Conservation (phyloP, 2,329 filamentous ascomycete genomes). For the Fusarium sacchari region DNA sequence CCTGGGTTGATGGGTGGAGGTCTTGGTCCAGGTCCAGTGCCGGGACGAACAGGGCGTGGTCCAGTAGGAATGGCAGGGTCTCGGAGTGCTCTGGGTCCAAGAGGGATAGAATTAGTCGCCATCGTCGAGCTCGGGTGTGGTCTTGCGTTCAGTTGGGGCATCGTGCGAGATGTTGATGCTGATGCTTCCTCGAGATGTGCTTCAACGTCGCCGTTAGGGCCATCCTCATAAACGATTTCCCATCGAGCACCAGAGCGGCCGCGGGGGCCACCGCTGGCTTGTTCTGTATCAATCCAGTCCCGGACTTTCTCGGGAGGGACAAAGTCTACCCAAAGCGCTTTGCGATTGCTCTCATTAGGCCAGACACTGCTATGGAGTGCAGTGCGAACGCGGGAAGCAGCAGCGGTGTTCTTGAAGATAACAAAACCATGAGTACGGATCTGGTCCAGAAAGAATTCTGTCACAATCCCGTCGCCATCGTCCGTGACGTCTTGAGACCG, state of each 20-base stretch:
- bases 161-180: conserved; percentile 28
- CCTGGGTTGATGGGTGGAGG: conserved; percentile 33
- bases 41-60: conserved; percentile 52
- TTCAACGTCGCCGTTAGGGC: conserved; percentile 63
- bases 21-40: conserved; percentile 43
- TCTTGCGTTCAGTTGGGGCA: conserved; percentile 24
- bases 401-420: conserved; percentile 72
- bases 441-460: conserved; percentile 80
- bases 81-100: conserved; percentile 49
- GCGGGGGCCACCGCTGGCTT: conserved; percentile 53
- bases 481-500: conserved; percentile 62
- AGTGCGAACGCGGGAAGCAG: conserved; percentile 80
- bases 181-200: conserved; percentile 60
- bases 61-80: conserved; percentile 45
- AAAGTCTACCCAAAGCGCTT: conserved; percentile 89
- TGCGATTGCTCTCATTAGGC: conserved; percentile 87
- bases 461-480: conserved; percentile 64
- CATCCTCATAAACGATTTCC: conserved; percentile 77
- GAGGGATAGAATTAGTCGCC: conserved; percentile 49
- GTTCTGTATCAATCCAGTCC: conserved; percentile 79
- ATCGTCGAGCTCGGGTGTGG: conserved; percentile 33
- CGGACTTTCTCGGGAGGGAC: conserved; percentile 78
- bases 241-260: conserved; percentile 63
- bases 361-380: conserved; percentile 82
- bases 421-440: conserved; percentile 91